phyloP scores from a whole-genome alignment of 192 early-diverging fungal genomes.

The Chytriomyces hyalinus region DNA sequence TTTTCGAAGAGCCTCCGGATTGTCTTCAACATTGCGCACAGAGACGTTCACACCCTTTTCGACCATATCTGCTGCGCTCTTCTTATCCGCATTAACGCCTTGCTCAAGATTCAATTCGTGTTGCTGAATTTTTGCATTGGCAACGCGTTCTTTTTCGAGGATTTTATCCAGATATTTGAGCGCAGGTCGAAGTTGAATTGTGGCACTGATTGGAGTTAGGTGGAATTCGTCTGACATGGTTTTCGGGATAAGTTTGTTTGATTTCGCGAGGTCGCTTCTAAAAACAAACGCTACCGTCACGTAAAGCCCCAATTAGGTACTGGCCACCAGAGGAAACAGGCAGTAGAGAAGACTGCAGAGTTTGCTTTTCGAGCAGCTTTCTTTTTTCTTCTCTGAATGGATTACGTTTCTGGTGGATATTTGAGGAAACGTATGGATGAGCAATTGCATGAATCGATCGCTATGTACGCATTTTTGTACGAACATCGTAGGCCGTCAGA shows the following conservation, averaged over 20 bases:
- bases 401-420: background rate
- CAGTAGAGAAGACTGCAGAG: slow-evolving; percentile 74
- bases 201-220: slow-evolving; percentile 74
- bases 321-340: slow-evolving; percentile 69
- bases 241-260: slow-evolving; percentile 2
- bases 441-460: slow-evolving; percentile 32
- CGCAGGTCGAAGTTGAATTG: slow-evolving; percentile 85
- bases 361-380: slow-evolving; percentile 80
- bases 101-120: slow-evolving; percentile 69
- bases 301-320: slow-evolving; percentile 83
- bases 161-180: slow-evolving; percentile 92
- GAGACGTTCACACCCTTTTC: slow-evolving; percentile 22
- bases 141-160: slow-evolving; percentile 76
- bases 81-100: slow-evolving; percentile 51
- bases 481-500: slow-evolving; percentile 53
- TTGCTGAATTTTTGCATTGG: slow-evolving; percentile 54
- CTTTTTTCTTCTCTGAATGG: slow-evolving; percentile 33
- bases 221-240: slow-evolving; percentile 75
- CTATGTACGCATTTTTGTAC: too few species aligned
- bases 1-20: slow-evolving; percentile 42
- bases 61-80: slow-evolving; percentile 44
- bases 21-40: slow-evolving; percentile 45
- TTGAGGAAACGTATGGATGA: background rate
- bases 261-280: background rate
- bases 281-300: slow-evolving; percentile 59